Evolutionary conservation across 257 asterid genomes (phyloP).

Genomic region (Rubia yunnanensis): DNA sequence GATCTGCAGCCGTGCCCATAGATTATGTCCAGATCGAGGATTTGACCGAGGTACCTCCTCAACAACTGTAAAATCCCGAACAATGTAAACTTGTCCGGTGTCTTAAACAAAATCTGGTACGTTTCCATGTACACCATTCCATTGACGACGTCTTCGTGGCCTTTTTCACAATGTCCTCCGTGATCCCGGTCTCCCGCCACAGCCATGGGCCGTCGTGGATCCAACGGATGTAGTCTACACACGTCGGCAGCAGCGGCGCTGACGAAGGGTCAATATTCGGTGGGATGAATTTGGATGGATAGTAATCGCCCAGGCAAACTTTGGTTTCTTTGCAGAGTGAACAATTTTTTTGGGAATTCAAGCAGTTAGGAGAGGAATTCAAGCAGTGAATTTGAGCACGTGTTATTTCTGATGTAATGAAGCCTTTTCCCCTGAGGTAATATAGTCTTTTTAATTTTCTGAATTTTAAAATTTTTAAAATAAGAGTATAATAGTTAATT

Average conservation of each 20-base stretch:
- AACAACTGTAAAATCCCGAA: slow-evolving; percentile 38
- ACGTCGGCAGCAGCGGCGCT: too few relatives aligned
- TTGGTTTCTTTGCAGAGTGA: slow-evolving; percentile 13
- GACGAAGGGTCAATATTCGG: slow-evolving; percentile 2
- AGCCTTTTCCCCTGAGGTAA: too few relatives aligned
- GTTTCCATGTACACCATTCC: slow-evolving; percentile 28
- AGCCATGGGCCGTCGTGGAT: slow-evolving; percentile 34
- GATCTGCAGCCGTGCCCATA: too few relatives aligned
- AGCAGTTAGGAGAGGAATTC: too few relatives aligned
- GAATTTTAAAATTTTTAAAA: too few relatives aligned
- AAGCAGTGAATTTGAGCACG: too few relatives aligned
- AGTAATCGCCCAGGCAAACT: slow-evolving; percentile 27
- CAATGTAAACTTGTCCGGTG: slow-evolving; percentile 27
- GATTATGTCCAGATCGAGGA: slow-evolving; percentile 38
- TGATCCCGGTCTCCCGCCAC: slow-evolving; percentile 39
- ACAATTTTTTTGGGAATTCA: too few relatives aligned
- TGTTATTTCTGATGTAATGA: too few relatives aligned
- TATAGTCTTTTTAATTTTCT: too few relatives aligned
- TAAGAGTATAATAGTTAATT: too few relatives aligned
- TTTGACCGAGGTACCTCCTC: slow-evolving; percentile 30
- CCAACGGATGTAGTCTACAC: slow-evolving; percentile 42
- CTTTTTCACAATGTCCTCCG: slow-evolving; percentile 26
- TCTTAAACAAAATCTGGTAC: slow-evolving; percentile 22
- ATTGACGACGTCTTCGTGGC: slow-evolving; percentile 23
- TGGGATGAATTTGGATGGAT: slow-evolving; percentile 20